phyloP scores from a whole-genome alignment of 2,329 filamentous ascomycete species.

The Aspergillus jensenii region DNA sequence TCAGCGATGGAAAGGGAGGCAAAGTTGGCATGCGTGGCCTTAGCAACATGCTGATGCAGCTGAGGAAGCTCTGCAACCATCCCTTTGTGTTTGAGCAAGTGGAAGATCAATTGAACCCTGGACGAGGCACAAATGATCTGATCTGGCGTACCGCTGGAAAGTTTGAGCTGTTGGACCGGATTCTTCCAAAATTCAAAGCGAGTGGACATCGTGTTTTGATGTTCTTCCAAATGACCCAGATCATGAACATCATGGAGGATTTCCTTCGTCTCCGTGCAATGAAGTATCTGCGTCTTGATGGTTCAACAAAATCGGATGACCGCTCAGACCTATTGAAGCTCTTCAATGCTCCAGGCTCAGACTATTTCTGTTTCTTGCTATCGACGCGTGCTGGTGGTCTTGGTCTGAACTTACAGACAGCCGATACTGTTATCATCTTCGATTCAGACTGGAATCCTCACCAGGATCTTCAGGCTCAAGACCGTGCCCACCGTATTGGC shows the following conservation, averaged over 20 bases:
- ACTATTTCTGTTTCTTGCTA: slow-evolving; percentile 97
- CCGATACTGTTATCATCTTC: slow-evolving; percentile 99
- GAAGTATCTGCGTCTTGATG: slow-evolving; percentile 87
- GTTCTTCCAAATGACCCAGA: slow-evolving; percentile 99
- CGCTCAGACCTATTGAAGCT: slow-evolving; percentile 83
- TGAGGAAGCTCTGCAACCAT: slow-evolving; percentile 98
- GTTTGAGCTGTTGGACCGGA: slow-evolving; percentile 89
- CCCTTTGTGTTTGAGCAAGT: slow-evolving; percentile 98
- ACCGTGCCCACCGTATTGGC: slow-evolving; percentile 99
- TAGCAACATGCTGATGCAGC: slow-evolving; percentile 99
- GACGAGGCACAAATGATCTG: slow-evolving; percentile 82
- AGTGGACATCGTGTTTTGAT: slow-evolving; percentile 95
- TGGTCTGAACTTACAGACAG: slow-evolving; percentile 93
- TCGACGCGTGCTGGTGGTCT: slow-evolving; percentile 98
- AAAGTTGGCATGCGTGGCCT: slow-evolving; percentile 92
- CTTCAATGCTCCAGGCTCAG: slow-evolving; percentile 87
- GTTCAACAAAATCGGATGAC: slow-evolving; percentile 96
- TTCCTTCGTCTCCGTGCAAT: slow-evolving; percentile 83
- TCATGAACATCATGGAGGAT: slow-evolving; percentile 99
- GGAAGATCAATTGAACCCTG: slow-evolving; percentile 95
- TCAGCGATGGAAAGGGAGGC: slow-evolving; percentile 92
- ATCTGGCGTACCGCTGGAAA: slow-evolving; percentile 96
- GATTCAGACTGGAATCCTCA: slow-evolving; percentile 99
- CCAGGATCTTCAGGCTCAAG: slow-evolving; percentile 97
- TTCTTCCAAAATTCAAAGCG: slow-evolving; percentile 88